Percentiles rank a stretch among this genome's conserved stretches.
Conservation (phyloP, 331 rosid species). For the Prunus yedoensis region DNA sequence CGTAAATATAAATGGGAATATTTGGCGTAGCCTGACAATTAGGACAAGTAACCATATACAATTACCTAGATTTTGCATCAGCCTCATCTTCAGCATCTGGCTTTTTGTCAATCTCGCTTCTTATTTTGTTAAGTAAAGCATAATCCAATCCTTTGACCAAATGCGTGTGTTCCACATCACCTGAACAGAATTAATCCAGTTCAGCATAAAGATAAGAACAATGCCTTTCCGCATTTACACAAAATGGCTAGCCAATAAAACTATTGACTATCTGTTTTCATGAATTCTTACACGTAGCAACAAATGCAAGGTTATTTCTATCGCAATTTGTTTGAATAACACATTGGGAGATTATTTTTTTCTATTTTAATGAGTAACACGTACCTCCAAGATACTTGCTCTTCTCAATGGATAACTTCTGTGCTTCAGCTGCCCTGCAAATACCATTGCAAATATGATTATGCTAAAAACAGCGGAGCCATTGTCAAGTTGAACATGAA, state of each 20-base stretch:
- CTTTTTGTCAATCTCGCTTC: constrained; percentile 95
- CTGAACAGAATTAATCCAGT: constrained; percentile 42
- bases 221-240: background rate
- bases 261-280: background rate
- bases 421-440: constrained; percentile 78
- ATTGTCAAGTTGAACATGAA: background rate
- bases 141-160: constrained; percentile 98
- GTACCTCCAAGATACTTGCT: constrained; percentile 99
- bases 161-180: constrained; percentile 98
- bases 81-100: constrained; percentile 70
- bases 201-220: background rate
- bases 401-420: constrained; percentile 93
- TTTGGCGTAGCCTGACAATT: background rate
- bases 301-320: background rate
- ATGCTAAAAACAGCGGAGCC: background rate
- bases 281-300: background rate
- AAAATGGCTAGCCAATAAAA: background rate
- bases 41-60: constrained; percentile 3
- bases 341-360: background rate
- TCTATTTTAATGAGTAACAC: constrained; percentile 22
- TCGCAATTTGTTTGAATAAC: background rate
- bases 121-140: constrained; percentile 91
- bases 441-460: background rate
- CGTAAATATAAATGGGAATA: background rate
- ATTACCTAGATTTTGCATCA: constrained; percentile 73